These are phyloP conservation scores for Botrytis paeoniae DNA, from an alignment of 2,329 filamentous ascomycete genomes.

Conservation along the genomic window DNA sequence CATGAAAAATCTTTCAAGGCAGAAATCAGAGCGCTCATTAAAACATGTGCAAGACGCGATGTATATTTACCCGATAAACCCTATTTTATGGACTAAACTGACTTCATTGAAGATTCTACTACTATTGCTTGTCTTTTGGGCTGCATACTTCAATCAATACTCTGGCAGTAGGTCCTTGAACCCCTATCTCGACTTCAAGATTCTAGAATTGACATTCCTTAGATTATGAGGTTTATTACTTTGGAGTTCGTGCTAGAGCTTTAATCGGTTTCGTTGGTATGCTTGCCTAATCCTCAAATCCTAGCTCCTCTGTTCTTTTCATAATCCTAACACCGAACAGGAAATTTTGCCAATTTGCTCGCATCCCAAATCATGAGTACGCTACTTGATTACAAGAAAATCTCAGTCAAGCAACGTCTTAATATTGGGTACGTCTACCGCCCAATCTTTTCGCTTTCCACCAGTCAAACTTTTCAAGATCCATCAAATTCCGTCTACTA, in stretches of 20 bases:
- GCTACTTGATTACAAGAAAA: constrained; percentile 9
- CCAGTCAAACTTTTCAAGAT: background rate
- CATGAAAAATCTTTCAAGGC: constrained; percentile 2
- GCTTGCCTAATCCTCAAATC: background rate
- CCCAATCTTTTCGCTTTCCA: background rate
- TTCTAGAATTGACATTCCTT: background rate
- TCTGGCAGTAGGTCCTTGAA: background rate
- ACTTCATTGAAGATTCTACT: background rate
- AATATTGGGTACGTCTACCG: background rate
- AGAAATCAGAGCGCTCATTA: background rate
- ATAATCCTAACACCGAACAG: background rate
- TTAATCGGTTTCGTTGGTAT: constrained; percentile 1
- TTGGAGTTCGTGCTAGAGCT: constrained; percentile 3
- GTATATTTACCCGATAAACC: background rate
- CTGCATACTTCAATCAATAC: constrained; percentile 7
- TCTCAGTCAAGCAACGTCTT: constrained; percentile 2
- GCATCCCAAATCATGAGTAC: constrained; percentile 11
- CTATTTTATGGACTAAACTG: background rate
- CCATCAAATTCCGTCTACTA: background rate
- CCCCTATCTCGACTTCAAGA: background rate
- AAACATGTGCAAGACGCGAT: constrained; percentile 1
- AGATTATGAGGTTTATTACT: constrained; percentile 12
- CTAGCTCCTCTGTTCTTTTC: background rate
- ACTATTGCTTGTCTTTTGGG: constrained; percentile 5
- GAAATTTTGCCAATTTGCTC: background rate